Percentiles rank a stretch among this genome's conserved stretches.
These are phyloP conservation scores for Vanrija humicola DNA, from an alignment of 1,284 basidiomycete species.

Conservation along the genomic window DNA sequence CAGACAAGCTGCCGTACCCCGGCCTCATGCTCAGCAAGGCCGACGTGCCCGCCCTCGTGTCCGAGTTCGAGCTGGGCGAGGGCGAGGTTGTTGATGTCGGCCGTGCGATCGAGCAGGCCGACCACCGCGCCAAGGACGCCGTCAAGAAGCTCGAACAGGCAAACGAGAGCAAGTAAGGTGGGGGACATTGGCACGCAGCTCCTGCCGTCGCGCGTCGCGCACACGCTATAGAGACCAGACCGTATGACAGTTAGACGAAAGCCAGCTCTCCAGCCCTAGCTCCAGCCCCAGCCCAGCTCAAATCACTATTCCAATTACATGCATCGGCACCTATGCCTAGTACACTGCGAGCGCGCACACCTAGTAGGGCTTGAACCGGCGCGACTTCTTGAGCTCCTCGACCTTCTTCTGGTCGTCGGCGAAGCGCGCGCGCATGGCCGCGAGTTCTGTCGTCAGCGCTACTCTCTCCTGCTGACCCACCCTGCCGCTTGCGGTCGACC, in stretches of 20 bases:
- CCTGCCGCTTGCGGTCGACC: conserved; percentile 77
- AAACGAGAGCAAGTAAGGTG: not conserved
- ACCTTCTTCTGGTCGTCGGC: conserved; percentile 83
- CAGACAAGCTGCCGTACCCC: conserved; percentile 2
- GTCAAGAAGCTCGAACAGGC: conserved; percentile 11
- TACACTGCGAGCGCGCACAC: not conserved
- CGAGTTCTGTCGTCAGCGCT: conserved; percentile 56
- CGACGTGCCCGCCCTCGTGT: conserved; percentile 39
- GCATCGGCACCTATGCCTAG: too few species aligned
- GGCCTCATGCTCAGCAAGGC: conserved; percentile 25
- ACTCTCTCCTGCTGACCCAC: conserved; percentile 51
- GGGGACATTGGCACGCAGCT: too few species aligned
- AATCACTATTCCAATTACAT: not conserved
- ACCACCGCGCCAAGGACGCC: conserved; percentile 28
- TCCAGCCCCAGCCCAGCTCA: too few species aligned
- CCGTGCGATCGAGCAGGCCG: conserved; percentile 50
- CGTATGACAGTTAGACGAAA: too few species aligned
- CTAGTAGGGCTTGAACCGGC: conserved; percentile 79
- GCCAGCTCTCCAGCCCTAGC: too few species aligned
- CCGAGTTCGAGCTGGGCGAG: conserved; percentile 40
- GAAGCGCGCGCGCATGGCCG: conserved; percentile 74
- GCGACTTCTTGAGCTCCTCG: conserved; percentile 70
- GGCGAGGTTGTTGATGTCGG: conserved; percentile 48
- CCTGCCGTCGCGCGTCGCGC: too few species aligned
- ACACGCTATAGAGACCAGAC: too few species aligned